phyloP scores from a whole-genome alignment of 257 asterid species.

The Solanum virginianum region DNA sequence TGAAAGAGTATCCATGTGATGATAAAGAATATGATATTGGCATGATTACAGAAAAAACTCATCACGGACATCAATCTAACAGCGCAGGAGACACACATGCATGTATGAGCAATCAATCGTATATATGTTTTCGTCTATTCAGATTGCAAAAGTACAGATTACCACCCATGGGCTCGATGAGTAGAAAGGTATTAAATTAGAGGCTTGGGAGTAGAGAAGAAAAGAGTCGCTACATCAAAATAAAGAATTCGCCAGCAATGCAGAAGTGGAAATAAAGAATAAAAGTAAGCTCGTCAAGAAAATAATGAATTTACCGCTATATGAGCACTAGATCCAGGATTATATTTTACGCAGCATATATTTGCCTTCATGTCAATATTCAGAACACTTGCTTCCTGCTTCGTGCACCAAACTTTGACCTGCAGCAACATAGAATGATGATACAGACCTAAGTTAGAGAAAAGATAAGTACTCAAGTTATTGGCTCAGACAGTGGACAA shows the following conservation, averaged over 20 bases:
- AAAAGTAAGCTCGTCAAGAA: neutral
- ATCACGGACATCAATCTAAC: neutral
- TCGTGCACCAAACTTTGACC: conserved; percentile 43
- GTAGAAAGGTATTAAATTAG: neutral
- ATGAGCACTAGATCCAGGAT: conserved; percentile 27
- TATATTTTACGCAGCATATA: conserved; percentile 36
- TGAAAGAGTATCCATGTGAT: neutral
- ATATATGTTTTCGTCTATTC: neutral
- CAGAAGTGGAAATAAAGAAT: neutral
- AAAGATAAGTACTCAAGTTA: neutral
- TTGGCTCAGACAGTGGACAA: neutral
- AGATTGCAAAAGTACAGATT: neutral
- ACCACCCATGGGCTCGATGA: neutral
- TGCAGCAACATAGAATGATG: conserved; percentile 6
- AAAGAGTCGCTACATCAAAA: neutral
- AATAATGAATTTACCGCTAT: conserved; percentile 17
- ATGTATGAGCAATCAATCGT: neutral
- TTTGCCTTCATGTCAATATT: conserved; percentile 40
- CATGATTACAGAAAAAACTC: neutral
- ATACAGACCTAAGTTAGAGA: neutral
- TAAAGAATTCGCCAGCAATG: neutral
- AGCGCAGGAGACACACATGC: neutral
- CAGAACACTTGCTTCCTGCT: conserved; percentile 31
- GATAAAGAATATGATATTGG: neutral
- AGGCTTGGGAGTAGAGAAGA: neutral